Evolutionary conservation across 2,329 filamentous ascomycete genomes (phyloP).

Genomic region (Scedosporium minutisporum): DNA sequence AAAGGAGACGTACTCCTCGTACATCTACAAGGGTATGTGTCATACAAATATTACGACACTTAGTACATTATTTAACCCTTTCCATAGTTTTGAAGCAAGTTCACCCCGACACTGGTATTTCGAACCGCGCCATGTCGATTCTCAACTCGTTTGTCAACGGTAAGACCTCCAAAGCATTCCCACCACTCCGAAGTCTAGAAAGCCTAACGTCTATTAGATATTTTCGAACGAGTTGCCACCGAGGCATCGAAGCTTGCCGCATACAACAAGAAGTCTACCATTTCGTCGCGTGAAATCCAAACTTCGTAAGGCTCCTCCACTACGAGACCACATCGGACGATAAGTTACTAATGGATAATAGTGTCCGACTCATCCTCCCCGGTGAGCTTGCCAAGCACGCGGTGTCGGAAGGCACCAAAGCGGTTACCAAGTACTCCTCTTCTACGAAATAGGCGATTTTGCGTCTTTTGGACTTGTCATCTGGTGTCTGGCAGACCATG

Average conservation of each 20-base stretch:
- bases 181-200: not conserved
- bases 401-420: slow-evolving; percentile 99
- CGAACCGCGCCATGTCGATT: slow-evolving; percentile 99
- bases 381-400: slow-evolving; percentile 99
- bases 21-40: slow-evolving; percentile 94
- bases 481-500: slow-evolving; percentile 17
- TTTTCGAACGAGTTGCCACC: slow-evolving; percentile 98
- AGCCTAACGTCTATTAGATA: slow-evolving; percentile 49
- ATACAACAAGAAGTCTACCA: slow-evolving; percentile 99
- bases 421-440: slow-evolving; percentile 99
- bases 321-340: slow-evolving; percentile 2
- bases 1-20: slow-evolving; percentile 99
- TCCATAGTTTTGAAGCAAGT: slow-evolving; percentile 93
- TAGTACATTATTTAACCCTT: slow-evolving; percentile 19
- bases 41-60: slow-evolving; percentile 1
- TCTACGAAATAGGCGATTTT: slow-evolving; percentile 86
- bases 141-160: slow-evolving; percentile 99
- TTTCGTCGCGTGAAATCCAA: slow-evolving; percentile 98
- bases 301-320: slow-evolving; percentile 56
- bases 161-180: slow-evolving; percentile 32
- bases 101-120: slow-evolving; percentile 99
- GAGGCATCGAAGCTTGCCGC: slow-evolving; percentile 98
- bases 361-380: slow-evolving; percentile 90
- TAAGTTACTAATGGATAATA: slow-evolving; percentile 46
- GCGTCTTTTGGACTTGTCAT: slow-evolving; percentile 46